phyloP scores from a whole-genome alignment of 768 basidiomycete species.

The Leucocoprinus sp. region DNA sequence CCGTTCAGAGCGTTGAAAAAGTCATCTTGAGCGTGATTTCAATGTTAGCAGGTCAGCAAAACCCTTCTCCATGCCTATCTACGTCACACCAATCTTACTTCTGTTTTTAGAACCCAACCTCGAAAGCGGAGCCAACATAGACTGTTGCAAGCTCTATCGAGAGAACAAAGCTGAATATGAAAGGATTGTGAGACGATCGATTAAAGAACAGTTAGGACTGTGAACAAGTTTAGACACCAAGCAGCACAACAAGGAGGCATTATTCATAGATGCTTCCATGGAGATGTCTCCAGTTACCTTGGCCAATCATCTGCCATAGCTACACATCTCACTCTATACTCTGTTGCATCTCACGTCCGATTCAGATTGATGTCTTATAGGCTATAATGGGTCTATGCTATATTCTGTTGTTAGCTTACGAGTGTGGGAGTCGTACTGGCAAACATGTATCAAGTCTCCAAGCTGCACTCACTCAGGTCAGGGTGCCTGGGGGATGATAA shows the following conservation, averaged over 20 bases:
- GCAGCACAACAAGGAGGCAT: neutral
- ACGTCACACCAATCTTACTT: slow-evolving; percentile 5
- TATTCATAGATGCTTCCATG: too few species aligned
- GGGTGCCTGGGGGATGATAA: neutral
- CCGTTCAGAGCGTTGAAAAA: slow-evolving; percentile 98
- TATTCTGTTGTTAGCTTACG: neutral
- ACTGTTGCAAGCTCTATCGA: slow-evolving; percentile 94
- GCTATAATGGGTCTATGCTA: slow-evolving; percentile 5
- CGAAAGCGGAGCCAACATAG: slow-evolving; percentile 94
- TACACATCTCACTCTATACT: neutral
- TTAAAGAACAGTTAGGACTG: slow-evolving; percentile 79
- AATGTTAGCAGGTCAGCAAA: slow-evolving; percentile 83
- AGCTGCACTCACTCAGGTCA: too few species aligned
- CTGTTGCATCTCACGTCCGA: neutral
- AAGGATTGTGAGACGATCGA: slow-evolving; percentile 71
- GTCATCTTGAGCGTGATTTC: slow-evolving; percentile 93
- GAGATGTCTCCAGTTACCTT: neutral
- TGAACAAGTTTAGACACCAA: slow-evolving; percentile 23
- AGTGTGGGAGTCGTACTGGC: too few species aligned
- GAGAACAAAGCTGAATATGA: slow-evolving; percentile 89
- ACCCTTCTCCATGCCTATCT: slow-evolving; percentile 6
- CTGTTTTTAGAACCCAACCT: slow-evolving; percentile 76
- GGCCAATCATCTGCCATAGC: neutral
- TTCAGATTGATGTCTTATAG: neutral
- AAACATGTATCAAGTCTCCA: too few species aligned